Conservation (phyloP, 306 rosid species). For the Sesbania bispinosa region DNA sequence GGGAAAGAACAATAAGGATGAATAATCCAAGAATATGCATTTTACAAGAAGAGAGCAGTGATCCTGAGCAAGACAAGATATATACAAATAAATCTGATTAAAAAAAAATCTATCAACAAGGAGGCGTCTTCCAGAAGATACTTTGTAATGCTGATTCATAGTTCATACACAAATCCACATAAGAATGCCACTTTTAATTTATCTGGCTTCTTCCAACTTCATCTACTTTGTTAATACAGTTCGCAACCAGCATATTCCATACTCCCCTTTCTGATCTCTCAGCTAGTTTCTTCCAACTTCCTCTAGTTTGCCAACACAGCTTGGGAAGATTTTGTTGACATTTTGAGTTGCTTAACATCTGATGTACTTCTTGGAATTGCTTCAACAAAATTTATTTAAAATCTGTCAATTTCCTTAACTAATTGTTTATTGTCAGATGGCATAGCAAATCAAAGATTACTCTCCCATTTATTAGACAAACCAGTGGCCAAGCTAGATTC, state of each 20-base stretch:
- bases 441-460: background rate
- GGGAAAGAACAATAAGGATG: background rate
- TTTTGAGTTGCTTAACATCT: background rate
- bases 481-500: conserved; percentile 18
- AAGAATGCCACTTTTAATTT: conserved; percentile 1
- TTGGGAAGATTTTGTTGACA: background rate
- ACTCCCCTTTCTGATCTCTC: background rate
- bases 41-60: background rate
- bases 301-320: background rate
- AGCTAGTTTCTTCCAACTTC: background rate
- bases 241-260: background rate
- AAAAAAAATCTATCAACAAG: background rate
- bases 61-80: background rate
- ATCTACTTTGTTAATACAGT: background rate
- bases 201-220: background rate
- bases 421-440: background rate
- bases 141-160: background rate
- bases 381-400: no score
- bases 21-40: conserved; percentile 16
- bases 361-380: conserved; percentile 16
- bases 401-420: background rate
- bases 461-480: conserved; percentile 6
- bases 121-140: background rate
- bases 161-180: conserved; percentile 15
- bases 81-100: background rate